These are phyloP conservation scores for Saxispiralis lemnorum DNA, from an alignment of 495 filamentous ascomycete genomes.

Conservation along the genomic window DNA sequence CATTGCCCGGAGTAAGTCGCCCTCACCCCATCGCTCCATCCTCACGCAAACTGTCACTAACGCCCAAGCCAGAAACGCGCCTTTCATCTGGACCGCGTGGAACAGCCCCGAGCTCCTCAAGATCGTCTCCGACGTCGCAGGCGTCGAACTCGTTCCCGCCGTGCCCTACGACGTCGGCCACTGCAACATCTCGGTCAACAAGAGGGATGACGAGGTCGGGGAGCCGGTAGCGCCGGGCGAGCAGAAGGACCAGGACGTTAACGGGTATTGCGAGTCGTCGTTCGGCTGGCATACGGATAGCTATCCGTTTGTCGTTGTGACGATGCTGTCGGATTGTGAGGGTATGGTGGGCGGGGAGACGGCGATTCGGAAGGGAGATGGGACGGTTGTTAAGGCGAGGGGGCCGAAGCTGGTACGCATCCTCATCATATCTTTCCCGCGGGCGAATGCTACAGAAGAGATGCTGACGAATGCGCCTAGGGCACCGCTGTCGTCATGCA, in stretches of 20 bases:
- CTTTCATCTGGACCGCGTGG: conserved; percentile 12
- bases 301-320: conserved; percentile 15
- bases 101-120: conserved; percentile 4
- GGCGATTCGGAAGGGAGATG: conserved; percentile 7
- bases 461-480: not conserved
- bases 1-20: conserved; percentile 10
- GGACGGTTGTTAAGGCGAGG: conserved; percentile 10
- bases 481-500: conserved; percentile 17
- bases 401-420: conserved; percentile 8
- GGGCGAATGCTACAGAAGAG: too few relatives aligned
- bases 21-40: not conserved
- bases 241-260: not conserved
- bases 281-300: conserved; percentile 14
- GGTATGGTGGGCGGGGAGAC: conserved; percentile 17
- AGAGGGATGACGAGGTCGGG: not conserved
- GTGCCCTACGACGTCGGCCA: conserved; percentile 13
- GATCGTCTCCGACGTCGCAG: conserved; percentile 10
- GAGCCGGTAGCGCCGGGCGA: not conserved
- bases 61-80: conserved; percentile 6
- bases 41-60: not conserved
- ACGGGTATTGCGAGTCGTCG: not conserved
- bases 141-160: conserved; percentile 10
- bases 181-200: conserved; percentile 8
- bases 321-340: conserved; percentile 13
- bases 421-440: not conserved